Evolutionary conservation across 441 rosid species (phyloP).

Genomic region (Melastoma candidum): DNA sequence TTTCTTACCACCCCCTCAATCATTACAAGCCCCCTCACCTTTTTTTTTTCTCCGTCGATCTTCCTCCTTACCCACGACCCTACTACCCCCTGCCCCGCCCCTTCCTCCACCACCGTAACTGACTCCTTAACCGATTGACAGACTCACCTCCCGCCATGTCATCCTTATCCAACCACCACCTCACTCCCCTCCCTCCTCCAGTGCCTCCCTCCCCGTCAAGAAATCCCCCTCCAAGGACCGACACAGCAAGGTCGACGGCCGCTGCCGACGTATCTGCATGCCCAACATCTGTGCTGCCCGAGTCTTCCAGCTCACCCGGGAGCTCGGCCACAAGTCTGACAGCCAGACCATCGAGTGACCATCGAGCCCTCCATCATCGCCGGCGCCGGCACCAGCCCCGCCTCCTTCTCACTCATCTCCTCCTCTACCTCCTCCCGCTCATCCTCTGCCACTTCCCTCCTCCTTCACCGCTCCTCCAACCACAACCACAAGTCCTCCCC

Average conservation of each 20-base stretch:
- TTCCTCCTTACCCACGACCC: no score
- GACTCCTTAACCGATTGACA: no score
- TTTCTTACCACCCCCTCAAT: no score
- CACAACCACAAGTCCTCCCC: conserved; percentile 49
- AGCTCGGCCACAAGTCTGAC: conserved; percentile 89
- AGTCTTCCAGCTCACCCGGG: conserved; percentile 84
- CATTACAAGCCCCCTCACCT: no score
- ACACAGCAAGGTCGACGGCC: conserved; percentile 92
- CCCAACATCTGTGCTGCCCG: conserved; percentile 15
- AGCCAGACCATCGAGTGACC: conserved; percentile 97
- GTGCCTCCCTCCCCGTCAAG: no score
- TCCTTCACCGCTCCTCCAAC: conserved; percentile 6
- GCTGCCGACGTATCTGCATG: conserved; percentile 5
- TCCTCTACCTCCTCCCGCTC: conserved; percentile 38
- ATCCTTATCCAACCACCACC: no score
- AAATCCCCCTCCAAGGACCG: conserved; percentile 80
- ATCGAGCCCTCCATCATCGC: conserved; percentile 95
- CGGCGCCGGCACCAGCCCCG: conserved; percentile 87
- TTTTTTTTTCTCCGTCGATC: no score
- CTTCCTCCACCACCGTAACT: no score
- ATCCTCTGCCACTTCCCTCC: conserved; percentile 18
- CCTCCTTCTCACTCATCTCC: conserved; percentile 70
- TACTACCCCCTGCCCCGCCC: no score
- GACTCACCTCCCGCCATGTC: no score
- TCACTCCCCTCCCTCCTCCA: no score